Evolutionary conservation across 345 rosid genomes (phyloP).

Genomic region (Gossypium anomalum): DNA sequence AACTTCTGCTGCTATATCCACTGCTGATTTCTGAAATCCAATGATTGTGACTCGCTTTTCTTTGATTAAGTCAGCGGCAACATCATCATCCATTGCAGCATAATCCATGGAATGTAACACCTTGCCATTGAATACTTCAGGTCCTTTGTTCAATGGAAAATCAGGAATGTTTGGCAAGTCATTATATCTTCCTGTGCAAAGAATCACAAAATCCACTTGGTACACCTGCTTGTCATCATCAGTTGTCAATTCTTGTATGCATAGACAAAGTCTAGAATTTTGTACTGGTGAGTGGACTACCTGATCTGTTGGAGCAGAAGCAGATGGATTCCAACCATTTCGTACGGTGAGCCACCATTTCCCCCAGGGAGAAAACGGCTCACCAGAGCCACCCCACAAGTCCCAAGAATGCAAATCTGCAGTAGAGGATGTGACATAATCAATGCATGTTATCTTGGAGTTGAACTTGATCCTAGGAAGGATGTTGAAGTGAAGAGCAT

Average conservation of each 20-base stretch:
- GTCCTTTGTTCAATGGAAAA: constrained; percentile 24
- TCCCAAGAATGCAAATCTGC: constrained; percentile 23
- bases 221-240: constrained; percentile 23
- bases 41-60: constrained; percentile 27
- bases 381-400: constrained; percentile 32
- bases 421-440: constrained; percentile 10
- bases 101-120: constrained; percentile 40
- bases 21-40: constrained; percentile 33
- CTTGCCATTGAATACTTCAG: constrained; percentile 30
- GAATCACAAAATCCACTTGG: constrained; percentile 35
- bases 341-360: constrained; percentile 33
- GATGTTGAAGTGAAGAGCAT: constrained; percentile 30
- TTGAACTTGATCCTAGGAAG: constrained; percentile 27
- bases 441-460: constrained; percentile 25
- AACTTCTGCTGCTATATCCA: constrained; percentile 40
- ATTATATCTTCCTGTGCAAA: constrained; percentile 32
- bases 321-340: constrained; percentile 6
- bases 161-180: constrained; percentile 33
- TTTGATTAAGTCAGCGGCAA: constrained; percentile 24
- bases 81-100: constrained; percentile 17
- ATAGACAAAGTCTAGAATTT: neutral
- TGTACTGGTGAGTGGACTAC: constrained; percentile 1
- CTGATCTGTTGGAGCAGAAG: constrained; percentile 17
- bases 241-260: neutral
- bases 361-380: constrained; percentile 23